A percentile compares a stretch with the other conserved stretches of the same genome.
Evolutionary conservation across 139 green algal species (phyloP).

Genomic region (Tetradesmus obliquus): DNA sequence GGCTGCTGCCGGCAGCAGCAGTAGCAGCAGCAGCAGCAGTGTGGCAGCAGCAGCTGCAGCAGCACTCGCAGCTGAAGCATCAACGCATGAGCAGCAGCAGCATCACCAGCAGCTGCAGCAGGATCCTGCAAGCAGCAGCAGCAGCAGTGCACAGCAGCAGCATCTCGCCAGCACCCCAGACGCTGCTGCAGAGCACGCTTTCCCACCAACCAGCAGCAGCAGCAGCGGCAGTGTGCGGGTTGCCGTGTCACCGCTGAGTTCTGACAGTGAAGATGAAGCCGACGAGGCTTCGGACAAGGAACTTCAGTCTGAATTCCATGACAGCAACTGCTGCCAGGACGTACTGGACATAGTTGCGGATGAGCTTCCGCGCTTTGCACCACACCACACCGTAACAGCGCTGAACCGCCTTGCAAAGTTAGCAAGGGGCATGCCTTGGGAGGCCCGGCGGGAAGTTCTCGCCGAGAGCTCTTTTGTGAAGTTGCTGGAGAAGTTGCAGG

Average conservation of each 20-base stretch:
- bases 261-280: background rate
- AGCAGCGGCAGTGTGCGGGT: slow-evolving; percentile 20
- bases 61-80: background rate
- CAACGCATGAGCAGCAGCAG: background rate
- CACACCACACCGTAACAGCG: slow-evolving; percentile 29
- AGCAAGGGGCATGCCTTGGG: background rate
- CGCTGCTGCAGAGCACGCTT: background rate
- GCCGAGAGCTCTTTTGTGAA: background rate
- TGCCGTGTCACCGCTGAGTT: background rate
- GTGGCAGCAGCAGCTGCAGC: background rate
- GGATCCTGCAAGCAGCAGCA: background rate
- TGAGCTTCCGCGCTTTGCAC: slow-evolving; percentile 11
- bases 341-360: slow-evolving; percentile 41
- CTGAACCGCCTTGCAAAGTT: slow-evolving; percentile 22
- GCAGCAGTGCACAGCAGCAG: background rate
- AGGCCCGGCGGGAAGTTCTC: background rate
- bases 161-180: background rate
- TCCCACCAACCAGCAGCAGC: slow-evolving; percentile 10
- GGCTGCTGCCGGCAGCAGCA: background rate
- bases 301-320: slow-evolving; percentile 35
- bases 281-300: slow-evolving; percentile 1
- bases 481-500: slow-evolving; percentile 15
- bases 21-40: background rate
- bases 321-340: slow-evolving; percentile 37
- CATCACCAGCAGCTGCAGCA: background rate